These are phyloP conservation scores for Nannochloris sp. DNA, from an alignment of 139 green algal species.

Conservation along the genomic window DNA sequence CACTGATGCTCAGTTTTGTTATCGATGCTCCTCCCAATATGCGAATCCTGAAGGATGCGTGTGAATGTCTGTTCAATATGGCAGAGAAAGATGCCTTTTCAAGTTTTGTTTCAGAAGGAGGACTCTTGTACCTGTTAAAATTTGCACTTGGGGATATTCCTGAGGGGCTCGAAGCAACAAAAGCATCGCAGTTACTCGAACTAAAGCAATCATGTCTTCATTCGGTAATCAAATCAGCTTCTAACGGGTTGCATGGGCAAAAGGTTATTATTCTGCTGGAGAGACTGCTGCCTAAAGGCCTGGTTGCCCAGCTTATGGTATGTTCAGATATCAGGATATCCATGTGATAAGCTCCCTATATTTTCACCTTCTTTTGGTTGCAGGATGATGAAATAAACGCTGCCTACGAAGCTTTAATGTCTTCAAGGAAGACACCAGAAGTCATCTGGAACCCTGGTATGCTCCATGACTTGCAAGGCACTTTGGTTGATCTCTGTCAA, in stretches of 20 bases:
- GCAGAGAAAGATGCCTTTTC: conserved; percentile 31
- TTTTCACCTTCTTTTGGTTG: conserved; percentile 17
- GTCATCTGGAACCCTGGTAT: conserved; percentile 69
- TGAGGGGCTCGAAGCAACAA: too few species aligned
- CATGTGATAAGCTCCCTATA: too few species aligned
- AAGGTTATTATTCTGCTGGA: conserved; percentile 44
- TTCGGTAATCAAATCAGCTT: too few species aligned
- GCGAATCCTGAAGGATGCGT: not conserved
- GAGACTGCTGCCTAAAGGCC: conserved; percentile 65
- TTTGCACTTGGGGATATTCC: conserved; percentile 40
- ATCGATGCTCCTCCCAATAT: too few species aligned
- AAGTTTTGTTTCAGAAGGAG: conserved; percentile 48
- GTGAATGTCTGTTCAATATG: conserved; percentile 46
- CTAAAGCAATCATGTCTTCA: too few species aligned
- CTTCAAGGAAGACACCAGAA: conserved; percentile 66
- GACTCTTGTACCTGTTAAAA: conserved; percentile 62
- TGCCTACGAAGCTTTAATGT: conserved; percentile 38
- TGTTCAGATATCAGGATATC: too few species aligned
- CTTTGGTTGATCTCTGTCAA: conserved; percentile 41
- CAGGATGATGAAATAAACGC: conserved; percentile 39
- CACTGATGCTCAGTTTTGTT: conserved; percentile 28
- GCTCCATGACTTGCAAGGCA: conserved; percentile 33
- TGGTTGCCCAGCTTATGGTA: conserved; percentile 39
- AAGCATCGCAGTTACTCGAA: too few species aligned
- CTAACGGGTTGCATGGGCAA: conserved; percentile 41